A percentile compares a stretch with the other conserved stretches of the same genome.
These are phyloP conservation scores for Saccharomycopsis amapae DNA, from an alignment of 805 yeast genomes.

Conservation along the genomic window DNA sequence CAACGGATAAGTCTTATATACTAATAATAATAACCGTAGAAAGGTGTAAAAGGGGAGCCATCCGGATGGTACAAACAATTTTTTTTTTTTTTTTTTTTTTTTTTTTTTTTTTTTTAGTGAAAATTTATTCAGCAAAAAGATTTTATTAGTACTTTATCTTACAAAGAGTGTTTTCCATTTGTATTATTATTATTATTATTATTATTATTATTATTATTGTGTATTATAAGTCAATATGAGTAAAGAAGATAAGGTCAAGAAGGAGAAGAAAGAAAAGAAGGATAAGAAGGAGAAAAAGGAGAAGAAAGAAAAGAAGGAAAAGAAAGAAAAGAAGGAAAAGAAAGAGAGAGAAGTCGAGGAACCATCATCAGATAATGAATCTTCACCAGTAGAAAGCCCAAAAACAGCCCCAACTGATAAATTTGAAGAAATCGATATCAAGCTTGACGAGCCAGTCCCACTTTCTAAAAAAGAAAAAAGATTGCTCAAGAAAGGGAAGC, in stretches of 20 bases:
- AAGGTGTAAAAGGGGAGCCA: no score
- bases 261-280: conserved; percentile 1
- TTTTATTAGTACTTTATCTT: neutral
- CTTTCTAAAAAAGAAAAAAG: conserved; percentile 89
- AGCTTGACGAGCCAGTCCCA: conserved; percentile 66
- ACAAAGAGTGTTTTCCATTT: neutral
- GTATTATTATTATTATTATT: neutral
- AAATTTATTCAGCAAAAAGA: neutral
- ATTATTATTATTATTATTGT: neutral
- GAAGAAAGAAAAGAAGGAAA: conserved; percentile 1
- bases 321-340: conserved; percentile 19
- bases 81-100: no score
- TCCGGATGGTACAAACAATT: no score
- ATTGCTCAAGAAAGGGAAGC: conserved; percentile 68
- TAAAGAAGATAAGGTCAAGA: neutral
- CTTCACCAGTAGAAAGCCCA: conserved; percentile 30
- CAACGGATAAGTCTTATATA: no score
- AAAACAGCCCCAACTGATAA: no score
- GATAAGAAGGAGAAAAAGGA: neutral
- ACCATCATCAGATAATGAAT: conserved; percentile 28
- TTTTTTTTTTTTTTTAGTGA: no score
- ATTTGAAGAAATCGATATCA: conserved; percentile 66
- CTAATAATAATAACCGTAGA: no score
- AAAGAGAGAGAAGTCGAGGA: conserved; percentile 23
- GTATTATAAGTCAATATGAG: neutral